These are phyloP conservation scores for Agastache rugosa DNA, from an alignment of 257 asterid genomes.

Conservation along the genomic window DNA sequence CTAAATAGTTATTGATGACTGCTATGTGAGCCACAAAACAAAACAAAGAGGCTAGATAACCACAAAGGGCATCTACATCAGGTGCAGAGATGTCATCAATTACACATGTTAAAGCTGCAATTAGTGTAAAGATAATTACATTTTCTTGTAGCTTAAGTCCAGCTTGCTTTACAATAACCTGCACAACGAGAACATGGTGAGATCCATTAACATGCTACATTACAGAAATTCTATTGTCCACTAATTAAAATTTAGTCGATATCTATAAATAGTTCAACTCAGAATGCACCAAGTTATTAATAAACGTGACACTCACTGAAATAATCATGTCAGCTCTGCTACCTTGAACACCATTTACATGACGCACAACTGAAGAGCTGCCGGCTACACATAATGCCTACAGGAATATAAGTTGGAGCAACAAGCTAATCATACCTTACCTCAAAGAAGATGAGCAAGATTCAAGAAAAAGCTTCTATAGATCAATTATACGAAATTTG, in stretches of 20 bases:
- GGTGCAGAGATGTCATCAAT: background rate
- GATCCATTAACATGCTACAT: slow-evolving; percentile 28
- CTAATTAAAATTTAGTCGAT: background rate
- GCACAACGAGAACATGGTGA: slow-evolving; percentile 36
- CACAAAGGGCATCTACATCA: slow-evolving; percentile 23
- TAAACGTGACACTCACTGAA: slow-evolving; percentile 65
- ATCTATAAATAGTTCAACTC: slow-evolving; percentile 21
- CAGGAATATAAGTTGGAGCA: slow-evolving; percentile 23
- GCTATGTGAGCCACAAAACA: too few relatives aligned
- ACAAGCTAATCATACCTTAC: background rate
- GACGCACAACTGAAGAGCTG: slow-evolving; percentile 65
- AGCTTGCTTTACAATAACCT: slow-evolving; percentile 95
- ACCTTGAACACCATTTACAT: slow-evolving; percentile 81
- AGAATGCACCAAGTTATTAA: slow-evolving; percentile 33
- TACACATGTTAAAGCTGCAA: slow-evolving; percentile 22
- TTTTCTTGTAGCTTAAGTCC: slow-evolving; percentile 93
- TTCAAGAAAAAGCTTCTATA: slow-evolving; percentile 5
- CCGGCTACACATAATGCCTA: slow-evolving; percentile 86
- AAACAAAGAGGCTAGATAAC: background rate
- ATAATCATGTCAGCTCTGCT: slow-evolving; percentile 94
- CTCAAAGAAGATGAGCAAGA: background rate
- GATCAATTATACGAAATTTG: slow-evolving; percentile 10
- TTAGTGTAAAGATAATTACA: slow-evolving; percentile 49
- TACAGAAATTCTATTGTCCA: background rate
- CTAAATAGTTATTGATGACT: background rate